Conservation (phyloP, 2,329 filamentous ascomycete species). For the Teratosphaeria nubilosa region DNA sequence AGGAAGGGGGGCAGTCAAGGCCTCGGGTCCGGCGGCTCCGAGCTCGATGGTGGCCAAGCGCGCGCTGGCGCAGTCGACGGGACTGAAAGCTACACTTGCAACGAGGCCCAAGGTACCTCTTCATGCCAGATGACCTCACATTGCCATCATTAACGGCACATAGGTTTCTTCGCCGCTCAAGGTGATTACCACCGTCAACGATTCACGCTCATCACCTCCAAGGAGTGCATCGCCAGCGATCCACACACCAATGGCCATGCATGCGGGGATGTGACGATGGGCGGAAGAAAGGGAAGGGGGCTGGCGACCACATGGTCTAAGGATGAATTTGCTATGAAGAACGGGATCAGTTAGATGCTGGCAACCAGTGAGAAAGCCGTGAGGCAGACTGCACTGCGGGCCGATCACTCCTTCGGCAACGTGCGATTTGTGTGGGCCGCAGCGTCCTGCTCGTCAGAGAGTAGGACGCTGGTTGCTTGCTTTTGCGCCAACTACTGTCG, state of each 20-base stretch:
- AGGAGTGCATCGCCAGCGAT: not conserved
- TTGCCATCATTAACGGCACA: constrained; percentile 4
- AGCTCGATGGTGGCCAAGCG: constrained; percentile 4
- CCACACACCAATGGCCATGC: not conserved
- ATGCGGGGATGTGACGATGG: not conserved
- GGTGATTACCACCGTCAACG: constrained; percentile 7
- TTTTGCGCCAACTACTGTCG: not conserved
- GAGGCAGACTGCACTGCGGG: not conserved
- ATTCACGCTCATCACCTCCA: not conserved
- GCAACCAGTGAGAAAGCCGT: not conserved
- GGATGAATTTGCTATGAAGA: not conserved
- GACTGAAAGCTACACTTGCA: constrained; percentile 4
- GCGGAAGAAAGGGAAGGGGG: not conserved
- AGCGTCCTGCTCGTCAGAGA: not conserved
- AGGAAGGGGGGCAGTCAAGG: not conserved
- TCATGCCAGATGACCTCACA: too few species aligned
- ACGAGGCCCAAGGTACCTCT: constrained; percentile 17
- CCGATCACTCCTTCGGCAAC: not conserved
- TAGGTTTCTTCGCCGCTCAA: constrained; percentile 20
- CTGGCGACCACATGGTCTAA: not conserved
- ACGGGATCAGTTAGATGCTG: not conserved
- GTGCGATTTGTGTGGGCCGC: not conserved
- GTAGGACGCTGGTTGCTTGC: not conserved
- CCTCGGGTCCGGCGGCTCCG: constrained; percentile 1
- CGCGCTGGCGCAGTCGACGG: constrained; percentile 1